Percentiles rank a stretch among this genome's conserved stretches.
phyloP scores from a whole-genome alignment of 345 rosid genomes.

The Acer campestre region DNA sequence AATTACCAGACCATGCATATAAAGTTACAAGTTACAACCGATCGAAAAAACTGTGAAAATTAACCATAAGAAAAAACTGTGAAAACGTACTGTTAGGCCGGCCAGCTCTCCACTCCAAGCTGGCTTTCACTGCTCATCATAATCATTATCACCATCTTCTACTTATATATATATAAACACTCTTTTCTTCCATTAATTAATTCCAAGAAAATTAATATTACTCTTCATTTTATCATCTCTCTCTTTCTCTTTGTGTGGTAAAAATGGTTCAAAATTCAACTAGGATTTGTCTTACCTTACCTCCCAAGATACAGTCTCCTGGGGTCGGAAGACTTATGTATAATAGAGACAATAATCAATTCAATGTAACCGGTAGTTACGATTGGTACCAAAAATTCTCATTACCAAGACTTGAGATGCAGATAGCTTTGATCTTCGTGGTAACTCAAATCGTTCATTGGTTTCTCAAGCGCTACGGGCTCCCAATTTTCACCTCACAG shows the following conservation, averaged over 20 bases:
- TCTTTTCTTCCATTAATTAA: neutral
- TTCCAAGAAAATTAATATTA: neutral
- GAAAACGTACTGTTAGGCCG: neutral
- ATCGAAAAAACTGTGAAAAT: neutral
- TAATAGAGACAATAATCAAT: neutral
- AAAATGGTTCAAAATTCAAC: neutral
- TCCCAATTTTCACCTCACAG: constrained; percentile 33
- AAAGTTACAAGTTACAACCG: neutral
- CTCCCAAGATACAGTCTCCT: constrained; percentile 7
- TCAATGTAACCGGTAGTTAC: neutral
- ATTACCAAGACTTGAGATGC: constrained; percentile 35
- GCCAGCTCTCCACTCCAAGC: neutral
- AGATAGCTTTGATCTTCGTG: constrained; percentile 24
- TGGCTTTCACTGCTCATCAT: neutral
- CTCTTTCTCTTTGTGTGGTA: neutral
- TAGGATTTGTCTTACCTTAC: neutral
- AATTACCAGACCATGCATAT: neutral
- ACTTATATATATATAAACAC: neutral
- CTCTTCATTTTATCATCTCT: neutral
- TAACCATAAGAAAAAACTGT: neutral
- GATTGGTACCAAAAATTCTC: constrained; percentile 12
- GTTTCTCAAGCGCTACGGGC: constrained; percentile 24
- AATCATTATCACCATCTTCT: too few species aligned
- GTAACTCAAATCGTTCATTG: constrained; percentile 15
- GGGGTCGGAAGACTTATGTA: constrained; percentile 5